These are phyloP conservation scores for Chrysoporthe deuterocubensis DNA, from an alignment of 2,329 filamentous ascomycete genomes.

Conservation along the genomic window DNA sequence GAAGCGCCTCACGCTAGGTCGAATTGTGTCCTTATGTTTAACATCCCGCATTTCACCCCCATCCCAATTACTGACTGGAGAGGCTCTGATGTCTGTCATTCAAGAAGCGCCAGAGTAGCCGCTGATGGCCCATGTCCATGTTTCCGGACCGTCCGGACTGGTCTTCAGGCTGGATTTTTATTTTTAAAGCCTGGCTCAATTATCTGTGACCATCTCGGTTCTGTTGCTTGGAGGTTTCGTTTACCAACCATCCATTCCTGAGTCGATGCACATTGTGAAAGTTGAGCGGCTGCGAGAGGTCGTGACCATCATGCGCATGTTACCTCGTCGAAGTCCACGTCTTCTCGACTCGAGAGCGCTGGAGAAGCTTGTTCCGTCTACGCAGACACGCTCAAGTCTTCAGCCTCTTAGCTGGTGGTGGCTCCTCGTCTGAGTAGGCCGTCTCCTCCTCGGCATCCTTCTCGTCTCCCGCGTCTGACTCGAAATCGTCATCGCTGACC, in stretches of 20 bases:
- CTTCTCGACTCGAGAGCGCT: neutral
- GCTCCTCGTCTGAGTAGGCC: conserved; percentile 18
- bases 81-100: conserved; percentile 12
- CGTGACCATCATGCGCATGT: neutral
- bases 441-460: conserved; percentile 42
- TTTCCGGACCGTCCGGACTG: conserved; percentile 16
- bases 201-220: neutral
- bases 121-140: neutral
- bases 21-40: conserved; percentile 2
- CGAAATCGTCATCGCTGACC: conserved; percentile 72
- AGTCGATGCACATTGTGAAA: neutral
- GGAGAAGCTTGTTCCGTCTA: neutral
- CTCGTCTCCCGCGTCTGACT: conserved; percentile 59
- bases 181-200: conserved; percentile 18
- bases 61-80: conserved; percentile 14
- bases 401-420: conserved; percentile 47
- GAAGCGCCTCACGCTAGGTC: neutral
- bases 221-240: conserved; percentile 4
- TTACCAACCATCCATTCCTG: neutral
- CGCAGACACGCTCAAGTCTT: conserved; percentile 37
- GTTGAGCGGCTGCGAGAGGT: neutral
- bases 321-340: neutral
- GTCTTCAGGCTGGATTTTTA: conserved; percentile 15
- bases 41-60: neutral
- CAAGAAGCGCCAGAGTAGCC: conserved; percentile 1